Evolutionary conservation across 495 filamentous ascomycete genomes (phyloP).

Genomic region (Ascodesmis nigricans): DNA sequence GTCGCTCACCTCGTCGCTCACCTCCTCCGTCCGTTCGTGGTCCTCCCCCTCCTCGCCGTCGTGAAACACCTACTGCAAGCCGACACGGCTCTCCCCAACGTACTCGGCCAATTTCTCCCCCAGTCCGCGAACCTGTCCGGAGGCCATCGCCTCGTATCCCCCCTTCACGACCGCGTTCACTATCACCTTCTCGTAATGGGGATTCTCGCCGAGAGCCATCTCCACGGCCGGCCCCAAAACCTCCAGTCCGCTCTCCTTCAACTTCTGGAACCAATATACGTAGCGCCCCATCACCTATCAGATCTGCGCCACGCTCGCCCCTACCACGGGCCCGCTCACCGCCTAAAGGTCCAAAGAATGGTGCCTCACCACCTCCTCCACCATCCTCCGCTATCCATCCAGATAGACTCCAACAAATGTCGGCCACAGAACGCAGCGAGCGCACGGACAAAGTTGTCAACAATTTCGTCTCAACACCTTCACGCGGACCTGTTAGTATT

Average conservation of each 20-base stretch:
- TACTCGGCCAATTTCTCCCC: slow-evolving; percentile 15
- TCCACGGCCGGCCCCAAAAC: slow-evolving; percentile 7
- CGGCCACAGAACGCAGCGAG: slow-evolving; percentile 8
- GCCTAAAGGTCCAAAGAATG: slow-evolving; percentile 14
- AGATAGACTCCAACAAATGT: slow-evolving; percentile 15
- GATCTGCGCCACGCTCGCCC: slow-evolving; percentile 16
- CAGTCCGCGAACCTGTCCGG: slow-evolving; percentile 12
- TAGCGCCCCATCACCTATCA: slow-evolving; percentile 10
- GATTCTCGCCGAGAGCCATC: slow-evolving; percentile 14
- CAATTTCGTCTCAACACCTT: slow-evolving; percentile 9
- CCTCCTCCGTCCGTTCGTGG: slow-evolving; percentile 10
- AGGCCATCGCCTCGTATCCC: slow-evolving; percentile 9
- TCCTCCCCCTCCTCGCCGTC: slow-evolving; percentile 10
- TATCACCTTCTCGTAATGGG: slow-evolving; percentile 8
- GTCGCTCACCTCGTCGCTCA: slow-evolving; percentile 14
- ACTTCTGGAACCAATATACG: slow-evolving; percentile 11
- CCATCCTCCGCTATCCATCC: slow-evolving; percentile 7
- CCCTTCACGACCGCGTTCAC: slow-evolving; percentile 15
- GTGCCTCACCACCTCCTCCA: slow-evolving; percentile 9
- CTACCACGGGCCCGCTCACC: slow-evolving; percentile 17
- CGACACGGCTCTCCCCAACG: slow-evolving; percentile 12
- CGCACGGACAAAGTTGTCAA: slow-evolving; percentile 13
- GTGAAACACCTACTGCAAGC: background rate
- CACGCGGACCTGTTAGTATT: slow-evolving; percentile 12
- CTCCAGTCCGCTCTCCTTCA: slow-evolving; percentile 12